phyloP scores from a whole-genome alignment of 305 asterid species.

The Fraxinus angustifolia region DNA sequence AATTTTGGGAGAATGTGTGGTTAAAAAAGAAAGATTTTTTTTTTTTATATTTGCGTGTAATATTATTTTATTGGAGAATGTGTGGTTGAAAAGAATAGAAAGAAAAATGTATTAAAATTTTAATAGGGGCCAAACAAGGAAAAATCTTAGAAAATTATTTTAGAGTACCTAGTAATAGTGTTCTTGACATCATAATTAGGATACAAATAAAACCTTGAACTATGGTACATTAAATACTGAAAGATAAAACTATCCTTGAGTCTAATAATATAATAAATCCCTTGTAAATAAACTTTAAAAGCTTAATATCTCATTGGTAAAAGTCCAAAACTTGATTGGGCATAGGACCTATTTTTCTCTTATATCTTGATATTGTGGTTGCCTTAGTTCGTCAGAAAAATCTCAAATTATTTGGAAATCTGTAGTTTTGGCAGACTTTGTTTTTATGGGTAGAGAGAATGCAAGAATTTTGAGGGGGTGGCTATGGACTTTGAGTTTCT shows the following conservation, averaged over 20 bases:
- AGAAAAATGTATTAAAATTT: no score
- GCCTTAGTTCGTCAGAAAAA: neutral
- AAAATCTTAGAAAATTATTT: neutral
- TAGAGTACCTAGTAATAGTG: neutral
- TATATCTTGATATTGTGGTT: neutral
- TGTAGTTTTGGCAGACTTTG: neutral
- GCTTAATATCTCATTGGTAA: neutral
- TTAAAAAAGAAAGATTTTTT: no score
- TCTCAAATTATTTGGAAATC: neutral
- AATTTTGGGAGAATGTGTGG: no score
- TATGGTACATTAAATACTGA: neutral
- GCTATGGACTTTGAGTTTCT: neutral
- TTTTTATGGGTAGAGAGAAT: neutral
- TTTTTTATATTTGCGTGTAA: no score
- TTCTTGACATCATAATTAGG: neutral
- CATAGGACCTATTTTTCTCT: neutral
- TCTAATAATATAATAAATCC: neutral
- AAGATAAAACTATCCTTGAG: neutral
- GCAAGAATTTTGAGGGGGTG: neutral
- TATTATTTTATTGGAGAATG: no score
- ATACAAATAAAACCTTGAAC: neutral
- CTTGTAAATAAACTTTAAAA: neutral
- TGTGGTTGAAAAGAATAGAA: no score
- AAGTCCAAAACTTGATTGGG: neutral
- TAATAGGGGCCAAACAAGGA: no score